Conservation (phyloP, 2,329 filamentous ascomycete species). For the Diaporthe aspalathi region DNA sequence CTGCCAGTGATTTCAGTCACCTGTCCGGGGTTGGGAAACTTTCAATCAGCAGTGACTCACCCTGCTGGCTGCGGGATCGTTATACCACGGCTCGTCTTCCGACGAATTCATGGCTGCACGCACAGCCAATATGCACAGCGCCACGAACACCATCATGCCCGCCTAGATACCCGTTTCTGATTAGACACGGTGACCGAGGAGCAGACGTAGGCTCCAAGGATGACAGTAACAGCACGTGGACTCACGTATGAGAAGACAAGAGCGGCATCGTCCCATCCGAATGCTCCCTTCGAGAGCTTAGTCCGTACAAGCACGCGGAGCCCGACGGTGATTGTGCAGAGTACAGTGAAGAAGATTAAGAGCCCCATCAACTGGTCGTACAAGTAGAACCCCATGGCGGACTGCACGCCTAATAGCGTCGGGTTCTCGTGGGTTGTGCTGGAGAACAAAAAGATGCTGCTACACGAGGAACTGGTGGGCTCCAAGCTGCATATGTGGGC, state of each 20-base stretch:
- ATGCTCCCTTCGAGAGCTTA: conserved; percentile 30
- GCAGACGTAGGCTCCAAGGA: background rate
- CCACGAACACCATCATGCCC: conserved; percentile 28
- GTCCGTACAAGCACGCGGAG: conserved; percentile 35
- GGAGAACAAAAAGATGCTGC: background rate
- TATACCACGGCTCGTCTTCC: conserved; percentile 13
- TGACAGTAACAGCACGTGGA: background rate
- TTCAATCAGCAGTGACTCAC: background rate
- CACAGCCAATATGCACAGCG: background rate
- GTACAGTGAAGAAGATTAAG: conserved; percentile 32
- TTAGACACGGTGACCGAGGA: background rate
- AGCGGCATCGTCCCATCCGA: conserved; percentile 37
- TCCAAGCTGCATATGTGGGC: conserved; percentile 7
- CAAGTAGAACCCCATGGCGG: background rate
- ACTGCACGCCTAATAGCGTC: conserved; percentile 2
- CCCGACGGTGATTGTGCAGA: conserved; percentile 37
- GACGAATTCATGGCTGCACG: background rate
- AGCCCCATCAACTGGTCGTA: conserved; percentile 29
- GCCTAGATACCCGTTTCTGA: background rate
- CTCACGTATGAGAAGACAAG: conserved; percentile 37
- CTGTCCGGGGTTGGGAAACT: too few relatives aligned
- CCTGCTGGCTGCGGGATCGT: background rate
- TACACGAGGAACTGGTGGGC: background rate
- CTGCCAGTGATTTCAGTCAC: background rate
- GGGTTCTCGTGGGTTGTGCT: background rate